Evolutionary conservation across 495 filamentous ascomycete genomes (phyloP).

Genomic region (Neurospora sp.): DNA sequence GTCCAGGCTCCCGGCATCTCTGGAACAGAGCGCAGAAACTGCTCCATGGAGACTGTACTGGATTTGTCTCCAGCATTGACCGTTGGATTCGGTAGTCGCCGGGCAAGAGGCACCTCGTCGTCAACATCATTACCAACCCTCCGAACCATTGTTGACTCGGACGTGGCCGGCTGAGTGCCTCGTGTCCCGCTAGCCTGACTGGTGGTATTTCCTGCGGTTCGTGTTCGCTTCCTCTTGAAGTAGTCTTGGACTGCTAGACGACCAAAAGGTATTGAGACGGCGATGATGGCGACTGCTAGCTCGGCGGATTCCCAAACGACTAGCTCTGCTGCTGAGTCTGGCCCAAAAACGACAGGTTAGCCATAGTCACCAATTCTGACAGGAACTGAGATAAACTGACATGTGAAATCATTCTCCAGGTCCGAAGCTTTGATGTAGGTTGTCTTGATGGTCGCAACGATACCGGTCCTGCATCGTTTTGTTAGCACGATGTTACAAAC

Average conservation of each 20-base stretch:
- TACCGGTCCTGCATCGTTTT: background rate
- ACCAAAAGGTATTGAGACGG: background rate
- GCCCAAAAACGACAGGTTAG: background rate
- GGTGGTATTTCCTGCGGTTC: background rate
- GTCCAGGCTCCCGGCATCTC: background rate
- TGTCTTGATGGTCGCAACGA: background rate
- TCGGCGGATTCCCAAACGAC: slow-evolving; percentile 7
- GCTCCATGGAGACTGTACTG: background rate
- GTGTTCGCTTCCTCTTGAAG: background rate
- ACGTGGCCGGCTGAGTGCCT: background rate
- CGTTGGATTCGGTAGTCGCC: background rate
- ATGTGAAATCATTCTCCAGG: background rate
- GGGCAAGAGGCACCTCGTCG: background rate
- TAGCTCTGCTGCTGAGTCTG: slow-evolving; percentile 1
- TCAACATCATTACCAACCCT: background rate
- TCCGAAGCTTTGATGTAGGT: background rate
- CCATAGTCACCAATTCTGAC: background rate
- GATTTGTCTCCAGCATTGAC: background rate
- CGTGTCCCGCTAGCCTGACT: background rate
- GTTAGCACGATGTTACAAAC: background rate
- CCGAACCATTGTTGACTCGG: background rate
- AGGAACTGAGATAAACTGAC: background rate
- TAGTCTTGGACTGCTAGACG: background rate
- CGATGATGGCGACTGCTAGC: slow-evolving; percentile 6
- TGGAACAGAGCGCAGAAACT: background rate